A percentile compares a stretch with the other conserved stretches of the same genome.
phyloP scores from a whole-genome alignment of 768 basidiomycete genomes.

The Mycena filopes region DNA sequence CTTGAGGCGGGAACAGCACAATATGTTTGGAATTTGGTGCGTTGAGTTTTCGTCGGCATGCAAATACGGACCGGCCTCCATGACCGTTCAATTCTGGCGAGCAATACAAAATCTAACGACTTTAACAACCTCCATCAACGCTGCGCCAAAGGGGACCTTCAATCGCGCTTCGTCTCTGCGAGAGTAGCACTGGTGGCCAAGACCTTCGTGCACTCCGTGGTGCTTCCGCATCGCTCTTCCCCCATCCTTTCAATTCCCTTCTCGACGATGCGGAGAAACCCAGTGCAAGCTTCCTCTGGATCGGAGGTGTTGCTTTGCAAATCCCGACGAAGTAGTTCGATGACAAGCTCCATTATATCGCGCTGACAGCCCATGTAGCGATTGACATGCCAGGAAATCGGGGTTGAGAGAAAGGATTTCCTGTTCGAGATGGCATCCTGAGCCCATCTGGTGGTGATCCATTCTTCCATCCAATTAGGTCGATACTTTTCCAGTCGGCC shows the following conservation, averaged over 20 bases:
- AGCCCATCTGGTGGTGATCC: not conserved
- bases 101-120: too few relatives aligned
- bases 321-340: not conserved
- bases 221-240: not conserved
- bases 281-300: not conserved
- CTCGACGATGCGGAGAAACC: constrained; percentile 2
- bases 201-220: not conserved
- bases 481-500: constrained; percentile 22
- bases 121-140: too few relatives aligned
- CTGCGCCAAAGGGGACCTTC: not conserved
- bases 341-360: constrained; percentile 20
- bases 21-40: too few relatives aligned
- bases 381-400: constrained; percentile 9
- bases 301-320: not conserved
- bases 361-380: constrained; percentile 24
- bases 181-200: not conserved
- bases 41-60: too few relatives aligned
- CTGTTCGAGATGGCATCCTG: not conserved
- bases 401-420: not conserved
- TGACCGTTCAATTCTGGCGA: too few relatives aligned
- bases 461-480: constrained; percentile 11
- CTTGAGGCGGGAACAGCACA: too few relatives aligned
- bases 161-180: not conserved
- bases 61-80: too few relatives aligned
- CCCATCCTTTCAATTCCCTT: not conserved